Evolutionary conservation across 345 rosid genomes (phyloP).

Genomic region (Raphanus raphanistrum): DNA sequence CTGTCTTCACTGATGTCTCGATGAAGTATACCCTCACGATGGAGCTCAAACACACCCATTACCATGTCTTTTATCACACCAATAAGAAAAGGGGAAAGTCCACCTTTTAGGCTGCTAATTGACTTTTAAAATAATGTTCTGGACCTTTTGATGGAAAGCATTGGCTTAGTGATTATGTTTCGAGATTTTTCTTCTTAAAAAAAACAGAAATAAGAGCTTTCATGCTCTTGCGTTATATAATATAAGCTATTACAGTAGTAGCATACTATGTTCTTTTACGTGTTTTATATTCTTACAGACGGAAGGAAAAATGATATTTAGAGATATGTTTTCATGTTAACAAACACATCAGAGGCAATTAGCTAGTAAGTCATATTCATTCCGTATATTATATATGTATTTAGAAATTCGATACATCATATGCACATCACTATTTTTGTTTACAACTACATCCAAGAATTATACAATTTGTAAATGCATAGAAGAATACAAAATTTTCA

Average conservation of each 20-base stretch:
- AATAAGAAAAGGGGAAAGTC: too few relatives aligned
- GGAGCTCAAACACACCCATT: too few relatives aligned
- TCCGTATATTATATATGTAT: neutral
- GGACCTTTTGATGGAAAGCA: neutral
- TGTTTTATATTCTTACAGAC: neutral
- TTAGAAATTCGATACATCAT: neutral
- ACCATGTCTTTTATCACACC: too few relatives aligned
- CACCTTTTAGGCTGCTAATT: neutral
- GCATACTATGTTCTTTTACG: neutral
- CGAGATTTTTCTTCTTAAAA: neutral
- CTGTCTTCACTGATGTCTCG: too few relatives aligned
- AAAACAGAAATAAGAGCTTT: neutral
- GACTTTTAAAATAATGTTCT: neutral
- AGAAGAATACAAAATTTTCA: conserved; percentile 7
- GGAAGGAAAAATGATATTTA: neutral
- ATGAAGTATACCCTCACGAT: too few relatives aligned
- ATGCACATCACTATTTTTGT: neutral
- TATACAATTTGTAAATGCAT: neutral
- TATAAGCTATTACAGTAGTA: neutral
- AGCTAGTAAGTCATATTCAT: neutral
- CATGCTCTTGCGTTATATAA: neutral
- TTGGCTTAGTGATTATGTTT: neutral
- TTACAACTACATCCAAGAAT: neutral
- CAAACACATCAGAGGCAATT: neutral
- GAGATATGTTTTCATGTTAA: neutral